Evolutionary conservation across 352 stramenopile species (phyloP), one percentile per base, ranked within the genome.

Genomic region (Phytophthora syringae): DNA sequence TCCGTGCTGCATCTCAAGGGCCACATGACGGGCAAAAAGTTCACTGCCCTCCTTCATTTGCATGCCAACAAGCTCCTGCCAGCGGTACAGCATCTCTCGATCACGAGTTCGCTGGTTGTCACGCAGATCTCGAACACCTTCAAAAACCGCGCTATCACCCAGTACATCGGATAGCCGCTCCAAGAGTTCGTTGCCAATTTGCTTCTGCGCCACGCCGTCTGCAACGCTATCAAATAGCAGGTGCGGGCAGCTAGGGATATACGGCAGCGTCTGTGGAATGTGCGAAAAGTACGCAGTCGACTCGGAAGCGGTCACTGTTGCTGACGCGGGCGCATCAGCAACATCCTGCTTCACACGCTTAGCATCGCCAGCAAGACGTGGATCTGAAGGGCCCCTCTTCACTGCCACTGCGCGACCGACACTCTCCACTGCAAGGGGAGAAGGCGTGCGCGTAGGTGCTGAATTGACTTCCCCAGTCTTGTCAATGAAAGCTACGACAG

Each of bases 21-120:
- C 70, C 12, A 77, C 64, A 22, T 93, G 84, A 13, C 80, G 81
- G 5, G 73, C 68, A 45, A 85, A 92, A 16, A 93, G 60, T 25
- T 92, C 84, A 32, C 72, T 84, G 27, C 85, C 82, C 69, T 93
- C 85, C 45, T 92, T 92, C 85, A 93, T 93, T 56, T 93, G 85
- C 82, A 88, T 90, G 7, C 71, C 70, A 18, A 93, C 74, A 24
- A 93, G 72, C 25, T 93, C 85, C 60, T 93, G 85, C 85, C 85
- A 93, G 16, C 85, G 85, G 32, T 90, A 87, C 16, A 93, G 49
- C 72, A 83, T 90, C 51, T 90, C 85, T 0, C 79, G 80, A 39
- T 93, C 85, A 13, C 80, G 82, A 28, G 72, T 70, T 7, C 82
- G 81, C 39, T 93, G 85, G 27, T 85, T 82, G 18, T 81, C 76